A percentile compares a stretch with the other conserved stretches of the same genome.
These are phyloP conservation scores for Vigna reflexopilosa DNA, from an alignment of 306 rosid species.

Conservation along the genomic window DNA sequence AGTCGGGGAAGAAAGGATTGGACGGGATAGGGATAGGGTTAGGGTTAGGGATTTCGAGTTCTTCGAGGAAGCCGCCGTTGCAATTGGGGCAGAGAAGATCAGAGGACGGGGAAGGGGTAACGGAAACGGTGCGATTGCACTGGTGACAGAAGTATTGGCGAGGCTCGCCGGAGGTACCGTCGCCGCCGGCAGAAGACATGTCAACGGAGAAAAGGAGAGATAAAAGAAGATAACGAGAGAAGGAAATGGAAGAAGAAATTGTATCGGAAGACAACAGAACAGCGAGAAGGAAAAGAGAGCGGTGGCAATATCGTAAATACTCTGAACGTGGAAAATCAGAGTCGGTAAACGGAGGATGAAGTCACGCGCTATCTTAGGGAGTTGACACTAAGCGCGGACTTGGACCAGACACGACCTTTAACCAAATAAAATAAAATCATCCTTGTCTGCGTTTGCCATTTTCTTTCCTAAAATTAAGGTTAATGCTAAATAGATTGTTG, in stretches of 20 bases:
- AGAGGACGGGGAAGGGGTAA: conserved; percentile 61
- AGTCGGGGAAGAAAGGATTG: conserved; percentile 57
- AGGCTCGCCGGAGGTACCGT: conserved; percentile 43
- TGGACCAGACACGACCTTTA: conserved; percentile 13
- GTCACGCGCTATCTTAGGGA: conserved; percentile 30
- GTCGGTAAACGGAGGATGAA: conserved; percentile 6
- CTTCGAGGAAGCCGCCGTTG: conserved; percentile 73
- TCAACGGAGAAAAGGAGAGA: conserved; percentile 33
- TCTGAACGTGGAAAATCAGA: not conserved
- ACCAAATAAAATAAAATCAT: not conserved
- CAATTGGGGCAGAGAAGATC: conserved; percentile 80
- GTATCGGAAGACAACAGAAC: not conserved
- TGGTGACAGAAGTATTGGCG: conserved; percentile 76
- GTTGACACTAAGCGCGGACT: conserved; percentile 27
- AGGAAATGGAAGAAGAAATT: not conserved
- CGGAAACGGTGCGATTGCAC: conserved; percentile 66
- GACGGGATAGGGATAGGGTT: conserved; percentile 36
- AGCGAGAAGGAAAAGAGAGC: not conserved
- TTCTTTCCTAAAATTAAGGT: not conserved
- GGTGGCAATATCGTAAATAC: conserved; percentile 40
- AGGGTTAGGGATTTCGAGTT: conserved; percentile 65
- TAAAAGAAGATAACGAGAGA: conserved; percentile 25
- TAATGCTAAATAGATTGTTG: not conserved
- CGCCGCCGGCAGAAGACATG: conserved; percentile 75
- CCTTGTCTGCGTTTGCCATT: not conserved